Conservation (phyloP, 1,139 yeast genomes). For the Geotrichum candidum region DNA sequence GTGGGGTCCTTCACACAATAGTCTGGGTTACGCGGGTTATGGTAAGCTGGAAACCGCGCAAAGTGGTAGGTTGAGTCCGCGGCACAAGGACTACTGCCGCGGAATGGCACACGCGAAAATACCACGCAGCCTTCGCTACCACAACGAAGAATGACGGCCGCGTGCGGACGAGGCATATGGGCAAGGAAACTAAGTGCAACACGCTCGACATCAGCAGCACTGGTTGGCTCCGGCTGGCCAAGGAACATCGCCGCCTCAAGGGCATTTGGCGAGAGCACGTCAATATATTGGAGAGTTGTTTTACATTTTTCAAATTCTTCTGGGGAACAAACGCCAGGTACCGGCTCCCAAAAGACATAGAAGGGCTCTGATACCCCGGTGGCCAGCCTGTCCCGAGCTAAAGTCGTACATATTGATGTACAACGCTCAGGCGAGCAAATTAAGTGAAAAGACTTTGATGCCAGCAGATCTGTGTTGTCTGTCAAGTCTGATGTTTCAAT, state of each 20-base stretch:
- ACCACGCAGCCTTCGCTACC: slow-evolving; percentile 27
- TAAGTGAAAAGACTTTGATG: slow-evolving; percentile 56
- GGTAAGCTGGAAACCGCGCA: slow-evolving; percentile 67
- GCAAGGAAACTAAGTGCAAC: slow-evolving; percentile 43
- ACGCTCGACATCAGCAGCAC: slow-evolving; percentile 36
- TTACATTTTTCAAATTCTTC: slow-evolving; percentile 43
- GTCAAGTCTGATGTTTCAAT: slow-evolving; percentile 57
- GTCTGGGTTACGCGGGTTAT: slow-evolving; percentile 34
- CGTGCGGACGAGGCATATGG: slow-evolving; percentile 37
- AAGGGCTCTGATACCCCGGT: neutral
- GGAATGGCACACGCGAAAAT: slow-evolving; percentile 4
- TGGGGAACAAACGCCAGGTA: slow-evolving; percentile 65
- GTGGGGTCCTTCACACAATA: slow-evolving; percentile 72
- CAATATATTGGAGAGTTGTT: slow-evolving; percentile 44
- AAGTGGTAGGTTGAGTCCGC: neutral
- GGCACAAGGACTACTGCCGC: neutral
- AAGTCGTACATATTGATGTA: slow-evolving; percentile 39
- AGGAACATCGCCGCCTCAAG: slow-evolving; percentile 68
- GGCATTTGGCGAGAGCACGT: slow-evolving; percentile 74
- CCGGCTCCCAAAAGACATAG: slow-evolving; percentile 67
- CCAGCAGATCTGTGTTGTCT: slow-evolving; percentile 34
- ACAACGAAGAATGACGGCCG: slow-evolving; percentile 46
- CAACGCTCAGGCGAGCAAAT: slow-evolving; percentile 69
- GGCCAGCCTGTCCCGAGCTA: neutral
- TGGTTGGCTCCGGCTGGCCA: slow-evolving; percentile 38